Percentiles rank a stretch among this genome's conserved stretches.
Conservation (phyloP, 352 stramenopile genomes). For the Plasmopara halstedii region DNA sequence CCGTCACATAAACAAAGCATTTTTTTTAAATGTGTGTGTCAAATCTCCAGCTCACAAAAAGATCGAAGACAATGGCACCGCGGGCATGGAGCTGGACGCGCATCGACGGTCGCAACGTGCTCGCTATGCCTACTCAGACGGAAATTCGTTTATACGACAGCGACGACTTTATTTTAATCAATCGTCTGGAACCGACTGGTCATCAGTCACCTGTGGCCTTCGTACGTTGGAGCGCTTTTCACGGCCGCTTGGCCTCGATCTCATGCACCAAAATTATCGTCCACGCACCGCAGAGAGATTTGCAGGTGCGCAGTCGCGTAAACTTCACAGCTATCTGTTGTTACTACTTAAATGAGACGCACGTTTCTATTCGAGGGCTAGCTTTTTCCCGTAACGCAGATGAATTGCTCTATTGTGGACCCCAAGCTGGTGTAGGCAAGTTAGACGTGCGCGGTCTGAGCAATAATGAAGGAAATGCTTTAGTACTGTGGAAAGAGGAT, state of each 20-base stretch:
- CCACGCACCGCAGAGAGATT: slow-evolving; percentile 47
- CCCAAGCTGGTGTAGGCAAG: slow-evolving; percentile 32
- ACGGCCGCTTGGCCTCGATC: slow-evolving; percentile 68
- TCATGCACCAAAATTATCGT: slow-evolving; percentile 55
- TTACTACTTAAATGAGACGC: slow-evolving; percentile 24
- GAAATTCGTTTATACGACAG: slow-evolving; percentile 78
- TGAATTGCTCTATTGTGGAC: slow-evolving; percentile 47
- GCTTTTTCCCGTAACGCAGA: slow-evolving; percentile 61
- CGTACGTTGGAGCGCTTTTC: slow-evolving; percentile 71
- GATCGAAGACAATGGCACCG: slow-evolving; percentile 15
- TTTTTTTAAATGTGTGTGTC: too few species aligned
- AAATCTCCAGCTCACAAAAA: slow-evolving; percentile 2
- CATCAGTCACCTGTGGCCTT: slow-evolving; percentile 49
- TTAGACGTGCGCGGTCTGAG: slow-evolving; percentile 28
- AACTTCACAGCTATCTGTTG: slow-evolving; percentile 40
- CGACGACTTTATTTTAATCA: slow-evolving; percentile 76
- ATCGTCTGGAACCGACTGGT: slow-evolving; percentile 46
- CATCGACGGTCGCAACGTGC: slow-evolving; percentile 75
- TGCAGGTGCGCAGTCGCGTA: slow-evolving; percentile 23
- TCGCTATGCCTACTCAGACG: slow-evolving; percentile 55
- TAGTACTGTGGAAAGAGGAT: slow-evolving; percentile 19
- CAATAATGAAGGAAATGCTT: slow-evolving; percentile 6
- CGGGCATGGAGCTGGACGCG: slow-evolving; percentile 74
- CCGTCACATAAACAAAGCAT: too few species aligned
- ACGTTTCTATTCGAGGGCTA: slow-evolving; percentile 31